These are phyloP conservation scores for Metarhizium sp. DNA, from an alignment of 2,329 filamentous ascomycete genomes.

Conservation along the genomic window DNA sequence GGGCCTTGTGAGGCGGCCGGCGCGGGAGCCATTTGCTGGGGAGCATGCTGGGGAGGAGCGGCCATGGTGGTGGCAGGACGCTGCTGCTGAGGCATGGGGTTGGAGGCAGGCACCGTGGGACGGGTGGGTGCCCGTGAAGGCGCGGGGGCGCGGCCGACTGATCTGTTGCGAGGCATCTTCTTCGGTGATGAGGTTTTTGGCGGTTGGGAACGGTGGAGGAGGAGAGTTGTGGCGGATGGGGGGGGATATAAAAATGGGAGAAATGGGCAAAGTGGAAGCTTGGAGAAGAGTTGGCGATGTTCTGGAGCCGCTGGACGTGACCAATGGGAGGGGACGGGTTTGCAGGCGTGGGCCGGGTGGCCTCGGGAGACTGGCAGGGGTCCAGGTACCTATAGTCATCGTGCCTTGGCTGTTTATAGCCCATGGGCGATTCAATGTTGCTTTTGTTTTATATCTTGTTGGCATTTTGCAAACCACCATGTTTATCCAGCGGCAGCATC, in stretches of 20 bases:
- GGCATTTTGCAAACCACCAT: no score
- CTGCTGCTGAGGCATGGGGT: constrained; percentile 51
- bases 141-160: constrained; percentile 46
- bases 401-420: no score
- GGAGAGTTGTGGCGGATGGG: neutral
- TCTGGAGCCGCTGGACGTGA: constrained; percentile 10
- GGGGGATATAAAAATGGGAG: neutral
- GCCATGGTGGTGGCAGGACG: constrained; percentile 64
- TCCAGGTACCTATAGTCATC: neutral
- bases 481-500: no score
- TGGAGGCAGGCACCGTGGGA: constrained; percentile 53
- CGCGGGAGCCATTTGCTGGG: constrained; percentile 33
- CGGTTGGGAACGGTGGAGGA: neutral
- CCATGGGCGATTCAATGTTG: no score
- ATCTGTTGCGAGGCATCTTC: constrained; percentile 68
- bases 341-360: constrained; percentile 14
- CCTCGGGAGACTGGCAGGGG: constrained; percentile 12
- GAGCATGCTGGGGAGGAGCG: constrained; percentile 37
- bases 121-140: constrained; percentile 38
- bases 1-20: constrained; percentile 54
- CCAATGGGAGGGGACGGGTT: constrained; percentile 21
- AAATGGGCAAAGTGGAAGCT: constrained; percentile 11
- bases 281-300: constrained; percentile 18
- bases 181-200: constrained; percentile 6
- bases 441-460: neutral